A percentile compares a stretch with the other conserved stretches of the same genome.
These are phyloP conservation scores for Glycyrrhiza uralensis DNA, from an alignment of 306 rosid genomes.

Conservation along the genomic window DNA sequence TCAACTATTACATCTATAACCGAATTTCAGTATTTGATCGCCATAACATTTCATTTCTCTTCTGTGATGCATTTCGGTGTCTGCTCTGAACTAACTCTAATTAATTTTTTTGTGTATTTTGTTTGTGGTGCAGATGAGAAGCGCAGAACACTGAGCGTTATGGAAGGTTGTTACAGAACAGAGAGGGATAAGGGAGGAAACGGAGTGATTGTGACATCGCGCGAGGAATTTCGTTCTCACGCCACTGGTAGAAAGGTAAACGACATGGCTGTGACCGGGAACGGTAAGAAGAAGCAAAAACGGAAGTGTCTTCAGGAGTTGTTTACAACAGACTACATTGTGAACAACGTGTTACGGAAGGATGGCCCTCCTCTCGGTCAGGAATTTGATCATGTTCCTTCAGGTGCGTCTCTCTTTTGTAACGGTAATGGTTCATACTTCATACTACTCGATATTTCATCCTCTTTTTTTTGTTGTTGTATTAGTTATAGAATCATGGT, in stretches of 20 bases:
- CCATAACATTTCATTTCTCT: not conserved
- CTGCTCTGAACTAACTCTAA: not conserved
- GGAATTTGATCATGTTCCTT: constrained; percentile 64
- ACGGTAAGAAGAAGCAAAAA: constrained; percentile 27
- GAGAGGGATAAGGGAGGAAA: constrained; percentile 45
- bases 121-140: constrained; percentile 56
- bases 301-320: constrained; percentile 38
- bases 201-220: constrained; percentile 15
- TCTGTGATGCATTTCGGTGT: not conserved
- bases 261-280: constrained; percentile 19
- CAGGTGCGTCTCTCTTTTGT: constrained; percentile 25
- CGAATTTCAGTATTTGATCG: not conserved
- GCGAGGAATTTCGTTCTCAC: not conserved
- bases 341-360: constrained; percentile 44
- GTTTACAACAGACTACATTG: constrained; percentile 40
- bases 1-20: not conserved
- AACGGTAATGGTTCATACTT: constrained; percentile 34
- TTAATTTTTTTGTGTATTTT: not conserved
- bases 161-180: constrained; percentile 33
- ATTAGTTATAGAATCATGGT: not conserved
- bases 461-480: not conserved
- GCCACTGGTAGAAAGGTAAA: constrained; percentile 40
- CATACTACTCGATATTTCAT: not conserved
- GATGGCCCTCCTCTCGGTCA: constrained; percentile 66
- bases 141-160: constrained; percentile 36